Percentiles rank a stretch among this genome's conserved stretches.
These are phyloP conservation scores for Saccharomyces eubayanus DNA, from an alignment of 805 yeast genomes.

Conservation along the genomic window DNA sequence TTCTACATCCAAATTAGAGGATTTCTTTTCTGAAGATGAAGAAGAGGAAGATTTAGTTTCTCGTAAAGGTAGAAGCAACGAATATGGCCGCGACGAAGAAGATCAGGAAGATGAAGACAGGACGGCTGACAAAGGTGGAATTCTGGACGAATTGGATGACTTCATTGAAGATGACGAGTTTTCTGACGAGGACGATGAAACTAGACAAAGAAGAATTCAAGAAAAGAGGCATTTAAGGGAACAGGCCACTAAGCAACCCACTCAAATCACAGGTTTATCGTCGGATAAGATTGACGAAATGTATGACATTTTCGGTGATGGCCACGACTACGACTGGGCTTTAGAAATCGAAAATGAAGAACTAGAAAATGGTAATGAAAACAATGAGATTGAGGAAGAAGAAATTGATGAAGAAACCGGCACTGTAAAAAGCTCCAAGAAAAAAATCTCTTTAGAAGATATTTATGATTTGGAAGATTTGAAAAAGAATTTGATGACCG, in stretches of 20 bases:
- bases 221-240: conserved; percentile 30
- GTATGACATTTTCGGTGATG: conserved; percentile 93
- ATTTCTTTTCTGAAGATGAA: conserved; percentile 36
- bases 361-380: conserved; percentile 31
- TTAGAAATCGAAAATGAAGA: conserved; percentile 57
- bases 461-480: conserved; percentile 93
- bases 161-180: conserved; percentile 96
- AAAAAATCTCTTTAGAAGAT: conserved; percentile 57
- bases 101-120: conserved; percentile 14
- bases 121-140: conserved; percentile 30
- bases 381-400: conserved; percentile 11
- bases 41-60: conserved; percentile 12
- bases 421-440: conserved; percentile 15
- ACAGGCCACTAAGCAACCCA: conserved; percentile 44
- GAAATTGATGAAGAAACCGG: conserved; percentile 17
- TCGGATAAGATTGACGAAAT: conserved; percentile 88
- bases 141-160: conserved; percentile 84
- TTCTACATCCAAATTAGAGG: conserved; percentile 29
- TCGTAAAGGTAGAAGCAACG: conserved; percentile 15
- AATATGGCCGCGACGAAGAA: conserved; percentile 17
- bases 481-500: conserved; percentile 83
- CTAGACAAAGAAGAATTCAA: conserved; percentile 34
- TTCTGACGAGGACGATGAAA: conserved; percentile 66
- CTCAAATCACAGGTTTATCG: conserved; percentile 57
- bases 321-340: conserved; percentile 97